Evolutionary conservation across 805 yeast species (phyloP), one percentile per base, ranked within the genome.

Genomic region (Candida easanensis): DNA sequence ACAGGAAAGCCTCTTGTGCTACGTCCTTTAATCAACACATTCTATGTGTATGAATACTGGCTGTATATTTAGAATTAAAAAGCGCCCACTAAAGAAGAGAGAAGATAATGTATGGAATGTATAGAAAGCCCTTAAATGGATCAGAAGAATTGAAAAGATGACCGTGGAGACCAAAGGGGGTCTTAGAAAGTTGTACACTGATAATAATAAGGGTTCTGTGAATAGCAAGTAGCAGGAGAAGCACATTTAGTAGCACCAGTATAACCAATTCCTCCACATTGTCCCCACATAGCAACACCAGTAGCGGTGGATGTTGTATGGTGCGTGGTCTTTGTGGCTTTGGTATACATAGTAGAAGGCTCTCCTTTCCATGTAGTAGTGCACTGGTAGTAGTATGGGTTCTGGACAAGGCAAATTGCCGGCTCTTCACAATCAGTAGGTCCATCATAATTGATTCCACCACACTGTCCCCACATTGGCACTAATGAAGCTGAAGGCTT

Each of bases 131-230:
- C 25, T 10, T 22, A 10, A 22, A 22, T 8, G 25, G 25, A 10
- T 10, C 25, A 22, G 25, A 22, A 22, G 7, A 22, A 22, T 8
- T 22, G 25, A 22, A 22, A 10, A 7, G 10, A 7, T 22, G 25
- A 22, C 7, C 7, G 25, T 22, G 10, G 25, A 22, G 25, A 7
- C 10, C 10, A 10, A 22, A 10, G 10, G 25, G 10, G 25, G 10
- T 22, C 7, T 22, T 22, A 22, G 13, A 31, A 16, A 5, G 33
- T 31, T 17, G 33, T 31, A 53, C 62, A 59, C 38, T 57, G 62
- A 42, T 46, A 52, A 39, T 57, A 58, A 46, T 36, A 56, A 17
- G 49, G 46, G 31, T 56, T 53, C 30, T 47, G 45, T 1, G 52
- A 42, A 19, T 39, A 36, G 45, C 62, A 60, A 26, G 36, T 40